Conservation (phyloP, 1,139 yeast species). For the Nakaseomyces sp. region DNA sequence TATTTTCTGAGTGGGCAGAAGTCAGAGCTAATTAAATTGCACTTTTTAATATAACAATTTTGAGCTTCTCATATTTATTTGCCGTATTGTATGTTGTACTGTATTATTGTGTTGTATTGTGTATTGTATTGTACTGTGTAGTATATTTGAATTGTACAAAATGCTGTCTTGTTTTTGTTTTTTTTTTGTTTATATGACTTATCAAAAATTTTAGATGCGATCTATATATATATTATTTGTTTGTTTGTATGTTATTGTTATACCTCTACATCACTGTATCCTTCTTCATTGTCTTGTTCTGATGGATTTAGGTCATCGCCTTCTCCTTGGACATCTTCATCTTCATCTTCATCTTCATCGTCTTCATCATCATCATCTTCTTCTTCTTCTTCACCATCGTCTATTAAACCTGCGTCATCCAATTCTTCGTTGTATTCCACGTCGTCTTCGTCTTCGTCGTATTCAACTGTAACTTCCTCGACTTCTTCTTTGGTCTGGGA, state of each 20-base stretch:
- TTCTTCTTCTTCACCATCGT: slow-evolving; percentile 33
- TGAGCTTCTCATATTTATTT: no score
- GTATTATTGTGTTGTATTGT: no score
- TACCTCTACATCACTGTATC: slow-evolving; percentile 30
- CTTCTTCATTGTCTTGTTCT: slow-evolving; percentile 25
- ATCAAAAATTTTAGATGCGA: no score
- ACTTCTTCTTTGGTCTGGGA: slow-evolving; percentile 25
- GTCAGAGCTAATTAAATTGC: no score
- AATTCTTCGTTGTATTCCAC: slow-evolving; percentile 37
- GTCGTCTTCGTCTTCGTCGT: slow-evolving; percentile 33
- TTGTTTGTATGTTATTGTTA: neutral
- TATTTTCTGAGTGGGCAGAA: neutral
- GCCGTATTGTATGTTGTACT: no score
- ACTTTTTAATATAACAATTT: no score
- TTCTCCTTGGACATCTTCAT: slow-evolving; percentile 14
- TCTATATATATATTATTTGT: no score
- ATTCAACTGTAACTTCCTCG: slow-evolving; percentile 22
- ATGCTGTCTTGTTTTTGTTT: no score
- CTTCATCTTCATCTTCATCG: slow-evolving; percentile 30
- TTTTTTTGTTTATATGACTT: no score
- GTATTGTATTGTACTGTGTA: no score
- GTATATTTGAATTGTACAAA: no score
- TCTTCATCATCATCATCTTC: slow-evolving; percentile 28
- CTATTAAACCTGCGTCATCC: slow-evolving; percentile 35
- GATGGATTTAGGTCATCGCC: slow-evolving; percentile 16